phyloP scores from a whole-genome alignment of 805 yeast species.

The Metschnikowia shivogae region DNA sequence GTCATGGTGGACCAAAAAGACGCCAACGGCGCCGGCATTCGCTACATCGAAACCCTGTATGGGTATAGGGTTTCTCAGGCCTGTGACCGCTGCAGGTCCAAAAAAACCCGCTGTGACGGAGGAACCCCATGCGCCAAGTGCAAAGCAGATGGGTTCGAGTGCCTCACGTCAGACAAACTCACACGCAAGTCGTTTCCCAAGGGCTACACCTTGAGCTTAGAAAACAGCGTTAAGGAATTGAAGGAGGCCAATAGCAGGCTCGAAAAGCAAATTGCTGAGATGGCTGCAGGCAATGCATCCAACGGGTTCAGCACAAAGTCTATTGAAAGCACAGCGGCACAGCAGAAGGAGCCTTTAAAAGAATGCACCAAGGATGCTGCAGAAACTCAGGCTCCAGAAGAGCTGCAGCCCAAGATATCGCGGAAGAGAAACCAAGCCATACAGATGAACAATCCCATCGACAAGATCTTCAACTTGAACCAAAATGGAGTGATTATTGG shows the following conservation, averaged over 20 bases:
- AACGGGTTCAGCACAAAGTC: constrained; percentile 15
- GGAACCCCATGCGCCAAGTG: constrained; percentile 69
- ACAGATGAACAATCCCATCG: constrained; percentile 41
- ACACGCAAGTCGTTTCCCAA: constrained; percentile 76
- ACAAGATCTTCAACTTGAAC: constrained; percentile 42
- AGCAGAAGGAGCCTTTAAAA: not conserved
- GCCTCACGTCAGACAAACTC: constrained; percentile 68
- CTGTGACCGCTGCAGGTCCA: constrained; percentile 74
- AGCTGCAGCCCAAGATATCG: not conserved
- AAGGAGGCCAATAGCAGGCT: constrained; percentile 43
- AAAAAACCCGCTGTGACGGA: constrained; percentile 76
- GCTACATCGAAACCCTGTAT: constrained; percentile 34
- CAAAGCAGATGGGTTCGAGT: constrained; percentile 57
- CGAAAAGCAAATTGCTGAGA: constrained; percentile 1
- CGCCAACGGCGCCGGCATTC: not conserved
- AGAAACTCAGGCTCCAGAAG: not conserved
- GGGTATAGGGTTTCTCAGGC: constrained; percentile 68
- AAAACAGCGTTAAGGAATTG: constrained; percentile 53
- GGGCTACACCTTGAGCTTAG: constrained; percentile 76
- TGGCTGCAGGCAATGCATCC: constrained; percentile 21
- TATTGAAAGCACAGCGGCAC: not conserved
- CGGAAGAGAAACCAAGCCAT: constrained; percentile 9
- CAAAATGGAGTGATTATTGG: constrained; percentile 42
- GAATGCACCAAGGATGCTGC: not conserved
- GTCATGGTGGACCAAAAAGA: not conserved